Conservation (phyloP, 78 protist species). For the Protostelium mycophagum region DNA sequence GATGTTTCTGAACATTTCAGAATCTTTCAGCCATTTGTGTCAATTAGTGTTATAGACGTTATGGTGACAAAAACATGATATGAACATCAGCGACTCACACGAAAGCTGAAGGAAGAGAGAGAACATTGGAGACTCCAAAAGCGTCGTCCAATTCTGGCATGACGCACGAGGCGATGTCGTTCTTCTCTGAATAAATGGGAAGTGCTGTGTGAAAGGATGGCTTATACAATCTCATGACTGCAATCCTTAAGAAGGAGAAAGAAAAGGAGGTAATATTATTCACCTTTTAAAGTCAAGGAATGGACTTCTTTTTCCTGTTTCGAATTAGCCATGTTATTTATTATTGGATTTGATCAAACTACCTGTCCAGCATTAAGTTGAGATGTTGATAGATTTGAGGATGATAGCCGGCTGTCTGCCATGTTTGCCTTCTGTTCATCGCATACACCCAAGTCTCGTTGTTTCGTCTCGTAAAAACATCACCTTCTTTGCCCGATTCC, state of each 20-base stretch:
- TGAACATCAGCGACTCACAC: background rate
- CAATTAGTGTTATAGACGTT: background rate
- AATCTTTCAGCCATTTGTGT: too few relatives aligned
- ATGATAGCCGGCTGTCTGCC: too few relatives aligned
- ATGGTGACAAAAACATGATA: background rate
- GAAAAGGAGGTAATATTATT: too few relatives aligned
- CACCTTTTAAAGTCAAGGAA: background rate
- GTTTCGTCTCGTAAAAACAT: too few relatives aligned
- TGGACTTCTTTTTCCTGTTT: background rate
- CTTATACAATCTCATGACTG: background rate
- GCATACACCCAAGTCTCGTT: too few relatives aligned
- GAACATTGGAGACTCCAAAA: background rate
- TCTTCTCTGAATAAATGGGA: background rate
- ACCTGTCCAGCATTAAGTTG: too few relatives aligned
- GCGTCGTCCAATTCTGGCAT: background rate
- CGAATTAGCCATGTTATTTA: background rate
- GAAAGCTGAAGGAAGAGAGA: background rate
- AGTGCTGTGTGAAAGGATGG: background rate
- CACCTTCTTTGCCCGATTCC: too few relatives aligned
- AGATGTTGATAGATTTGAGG: too few relatives aligned
- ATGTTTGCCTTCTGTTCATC: too few relatives aligned
- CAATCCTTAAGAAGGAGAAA: too few relatives aligned
- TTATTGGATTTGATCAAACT: too few relatives aligned
- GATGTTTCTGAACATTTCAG: conserved; percentile 4
- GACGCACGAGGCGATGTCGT: background rate